Evolutionary conservation across 345 rosid species (phyloP), one percentile per base, ranked within the genome.

Genomic region (Lepidium aucheri): DNA sequence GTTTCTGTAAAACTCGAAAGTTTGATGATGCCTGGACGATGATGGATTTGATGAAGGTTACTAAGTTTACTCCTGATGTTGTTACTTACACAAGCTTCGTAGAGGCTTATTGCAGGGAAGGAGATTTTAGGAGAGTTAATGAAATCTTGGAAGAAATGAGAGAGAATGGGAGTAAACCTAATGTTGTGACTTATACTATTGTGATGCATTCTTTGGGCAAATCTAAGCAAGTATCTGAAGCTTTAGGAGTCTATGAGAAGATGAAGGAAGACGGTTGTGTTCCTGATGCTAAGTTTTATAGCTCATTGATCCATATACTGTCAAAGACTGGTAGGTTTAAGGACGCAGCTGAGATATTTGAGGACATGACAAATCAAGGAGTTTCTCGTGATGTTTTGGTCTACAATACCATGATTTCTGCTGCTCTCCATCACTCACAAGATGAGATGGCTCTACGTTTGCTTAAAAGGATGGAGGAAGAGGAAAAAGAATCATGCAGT

Each of bases 311-410:
- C 52, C 87, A 76, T 69, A 69, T 83, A 64, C 45, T 90, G 55
- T 74, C 85, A 11, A 81, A 80, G 66, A 81, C 86, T 10, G 98
- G 97, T 43, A 83, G 96, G 80, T 55, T 78, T 43, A 82, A 79
- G 54, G 90, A 86, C 30, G 93, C 91, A 4, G 65, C 77, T 72
- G 87, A 87, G 60, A 66, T 90, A 40, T 90, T 85, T 17, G 82
- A 80, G 68, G 97, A 93, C 68, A 92, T 93, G 97, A 65, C 63
- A 71, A 73, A 65, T 10, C 90, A 86, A 68, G 90, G 93, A 53
- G 77, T 93, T 62, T 12, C 24, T 35, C 84, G 73, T 0, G 81
- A 85, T 74, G 74, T 82, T 35, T 44, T 78, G 74, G 77, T 82
- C 0, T 90, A 78, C 70, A 83, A 69, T 73, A 81, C 88, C 9